Evolutionary conservation across 2,329 filamentous ascomycete genomes (phyloP).

Genomic region (Trichoderma semiorbis): DNA sequence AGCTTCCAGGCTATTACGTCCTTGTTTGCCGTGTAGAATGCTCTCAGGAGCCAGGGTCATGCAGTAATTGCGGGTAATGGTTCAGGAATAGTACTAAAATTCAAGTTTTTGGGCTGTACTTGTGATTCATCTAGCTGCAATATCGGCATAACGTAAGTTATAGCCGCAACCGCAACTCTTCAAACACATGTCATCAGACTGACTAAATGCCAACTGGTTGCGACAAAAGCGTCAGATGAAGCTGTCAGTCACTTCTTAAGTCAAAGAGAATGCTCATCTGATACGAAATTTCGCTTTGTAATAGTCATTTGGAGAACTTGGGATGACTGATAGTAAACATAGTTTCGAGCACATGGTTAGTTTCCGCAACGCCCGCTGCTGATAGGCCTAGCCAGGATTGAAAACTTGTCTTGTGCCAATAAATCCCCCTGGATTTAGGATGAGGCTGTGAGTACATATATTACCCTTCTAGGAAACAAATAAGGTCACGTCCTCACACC

Average conservation of each 20-base stretch:
- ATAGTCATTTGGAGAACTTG: neutral
- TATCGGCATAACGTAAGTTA: neutral
- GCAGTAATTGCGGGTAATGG: neutral
- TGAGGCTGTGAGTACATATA: neutral
- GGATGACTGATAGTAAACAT: neutral
- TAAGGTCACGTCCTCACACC: neutral
- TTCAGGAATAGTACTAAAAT: neutral
- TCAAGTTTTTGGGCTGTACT: neutral
- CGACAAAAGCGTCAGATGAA: neutral
- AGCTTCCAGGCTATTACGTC: neutral
- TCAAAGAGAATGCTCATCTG: neutral
- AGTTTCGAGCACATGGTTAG: neutral
- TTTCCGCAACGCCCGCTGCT: neutral
- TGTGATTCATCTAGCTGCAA: neutral
- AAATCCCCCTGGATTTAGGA: neutral
- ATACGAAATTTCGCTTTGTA: neutral
- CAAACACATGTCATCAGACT: neutral
- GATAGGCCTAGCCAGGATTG: neutral
- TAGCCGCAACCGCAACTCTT: too few species aligned
- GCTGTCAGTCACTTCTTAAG: neutral
- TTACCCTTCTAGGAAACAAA: neutral
- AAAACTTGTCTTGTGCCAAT: neutral
- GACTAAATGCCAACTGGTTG: neutral
- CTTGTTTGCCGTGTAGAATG: neutral
- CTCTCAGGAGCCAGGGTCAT: neutral